Evolutionary conservation across 2,329 filamentous ascomycete genomes (phyloP), one percentile per base, ranked within the genome.

Genomic region (Talaromyces amestolkiae): DNA sequence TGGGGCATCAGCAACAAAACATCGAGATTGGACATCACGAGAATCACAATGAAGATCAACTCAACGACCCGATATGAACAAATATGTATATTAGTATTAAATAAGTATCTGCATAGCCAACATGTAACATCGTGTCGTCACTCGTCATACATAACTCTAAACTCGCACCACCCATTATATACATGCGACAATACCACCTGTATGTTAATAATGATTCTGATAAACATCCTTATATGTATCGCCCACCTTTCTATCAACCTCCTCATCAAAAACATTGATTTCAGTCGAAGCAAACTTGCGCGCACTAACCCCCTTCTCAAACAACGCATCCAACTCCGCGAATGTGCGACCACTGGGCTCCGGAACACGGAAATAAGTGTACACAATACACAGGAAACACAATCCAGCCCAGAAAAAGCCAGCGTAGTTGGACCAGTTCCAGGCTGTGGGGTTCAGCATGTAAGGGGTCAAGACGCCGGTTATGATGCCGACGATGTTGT

Each of bases 341-440:
- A 94, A 97, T 0, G 91, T 90, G 49, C 92, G 87, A 10, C 91
- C 93, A 3, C 81, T 82, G 0, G 93, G 92, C 75, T 97, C 92
- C 0, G 93, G 93, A 0, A 94, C 82, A 13, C 91, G 85, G 82
- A 93, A 93, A 74, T 87, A 94, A 0, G 89, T 90, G 79, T 94
- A 96, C 17, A 95, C 79, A 72, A 93, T 87, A 80, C 91, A 95
- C 64, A 88, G 78, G 79, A 92, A 91, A 78, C 91, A 94, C 65
- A 92, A 88, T 0, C 89, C 91, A 15, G 87, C 89, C 91, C 92
- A 92, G 82, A 96, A 96, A 80, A 96, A 96, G 33, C 93, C 92
- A 0, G 92, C 86, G 72, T 86, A 95, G 79, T 95, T 95, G 67
- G 87, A 84, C 93, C 92, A 97, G 78, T 96, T 82, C 93, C 93